Evolutionary conservation across 2,329 filamentous ascomycete species (phyloP), one percentile per base, ranked within the genome.

Genomic region (Stachybotrys elegans): DNA sequence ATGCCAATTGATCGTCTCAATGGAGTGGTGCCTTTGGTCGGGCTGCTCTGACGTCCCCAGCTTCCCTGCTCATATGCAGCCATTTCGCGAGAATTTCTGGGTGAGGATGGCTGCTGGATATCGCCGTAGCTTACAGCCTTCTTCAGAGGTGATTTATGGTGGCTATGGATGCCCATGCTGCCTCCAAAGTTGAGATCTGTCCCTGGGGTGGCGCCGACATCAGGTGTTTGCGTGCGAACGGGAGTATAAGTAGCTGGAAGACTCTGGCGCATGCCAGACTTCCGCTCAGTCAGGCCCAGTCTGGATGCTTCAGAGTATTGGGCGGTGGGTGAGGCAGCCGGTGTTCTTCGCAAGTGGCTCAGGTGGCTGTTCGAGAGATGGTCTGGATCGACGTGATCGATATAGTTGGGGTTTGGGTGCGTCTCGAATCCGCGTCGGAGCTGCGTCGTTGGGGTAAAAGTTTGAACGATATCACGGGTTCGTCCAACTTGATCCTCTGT

Each of bases 91-190:
- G 78, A 80, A 53, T 81, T 83, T 35, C 75, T 70, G 2, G 79
- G 79, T 29, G 76, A 76, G 7, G 58, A 51, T 7, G 60, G 57
- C 20, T 66, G 64, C 9, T 57, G 65, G 53, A 72, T 69, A 35
- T 86, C 64, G 65, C 79, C 65, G 69, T 88, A 54, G 72, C 81
- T 81, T 13, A 71, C 71, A 2, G 86, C 76, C 61, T 95, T 95
- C 56, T 89, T 85, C 12, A 97, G 65, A 0, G 92, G 92, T 11
- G 88, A 95, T 32, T 84, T 86, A 6, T 83, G 82, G 61, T 95
- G 88, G 6, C 78, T 84, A 62, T 83, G 90, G 1, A 94, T 76
- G 13, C 91, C 90, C 40, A 95, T 70, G 58, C 78, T 92, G 3
- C 91, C 89, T 14, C 89, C 89, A 58, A 69, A 70, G 46, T 56